Evolutionary conservation across 495 filamentous ascomycete genomes (phyloP).

Genomic region (Aspergillus hancockii): DNA sequence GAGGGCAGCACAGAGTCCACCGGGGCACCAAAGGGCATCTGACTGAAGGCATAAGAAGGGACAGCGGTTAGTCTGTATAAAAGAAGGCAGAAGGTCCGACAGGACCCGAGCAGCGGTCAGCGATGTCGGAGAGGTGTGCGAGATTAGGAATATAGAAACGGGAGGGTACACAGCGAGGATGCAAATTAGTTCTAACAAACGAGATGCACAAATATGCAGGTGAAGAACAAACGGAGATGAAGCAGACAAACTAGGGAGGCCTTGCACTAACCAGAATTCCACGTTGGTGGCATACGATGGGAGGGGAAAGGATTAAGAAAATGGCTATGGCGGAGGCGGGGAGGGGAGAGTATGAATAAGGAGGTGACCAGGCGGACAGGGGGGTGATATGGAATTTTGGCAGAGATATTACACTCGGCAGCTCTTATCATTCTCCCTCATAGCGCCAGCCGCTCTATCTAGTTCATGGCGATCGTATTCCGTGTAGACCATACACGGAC

Average conservation of each 20-base stretch:
- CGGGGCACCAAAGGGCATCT: conserved; percentile 25
- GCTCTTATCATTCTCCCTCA: not conserved
- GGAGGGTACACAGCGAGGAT: conserved; percentile 8
- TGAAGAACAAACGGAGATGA: conserved; percentile 18
- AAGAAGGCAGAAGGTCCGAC: conserved; percentile 5
- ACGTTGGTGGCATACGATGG: conserved; percentile 15
- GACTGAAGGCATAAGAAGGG: conserved; percentile 6
- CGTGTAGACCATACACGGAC: not conserved
- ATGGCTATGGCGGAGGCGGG: conserved; percentile 10
- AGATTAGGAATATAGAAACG: conserved; percentile 6
- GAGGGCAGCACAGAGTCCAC: conserved; percentile 15
- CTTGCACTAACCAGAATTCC: conserved; percentile 16
- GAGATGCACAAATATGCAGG: conserved; percentile 21
- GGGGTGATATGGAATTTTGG: not conserved
- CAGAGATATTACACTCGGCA: not conserved
- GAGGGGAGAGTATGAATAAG: conserved; percentile 11
- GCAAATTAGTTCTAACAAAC: conserved; percentile 13
- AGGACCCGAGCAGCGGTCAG: conserved; percentile 18
- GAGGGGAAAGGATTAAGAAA: conserved; percentile 11
- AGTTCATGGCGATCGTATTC: not conserved
- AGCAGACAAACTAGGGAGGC: conserved; percentile 10
- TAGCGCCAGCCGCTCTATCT: conserved; percentile 7
- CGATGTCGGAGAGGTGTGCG: conserved; percentile 6
- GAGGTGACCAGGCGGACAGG: not conserved
- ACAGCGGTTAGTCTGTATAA: not conserved